These are phyloP conservation scores for Ustulina deusta DNA, from an alignment of 2,329 filamentous ascomycete genomes.

Conservation along the genomic window DNA sequence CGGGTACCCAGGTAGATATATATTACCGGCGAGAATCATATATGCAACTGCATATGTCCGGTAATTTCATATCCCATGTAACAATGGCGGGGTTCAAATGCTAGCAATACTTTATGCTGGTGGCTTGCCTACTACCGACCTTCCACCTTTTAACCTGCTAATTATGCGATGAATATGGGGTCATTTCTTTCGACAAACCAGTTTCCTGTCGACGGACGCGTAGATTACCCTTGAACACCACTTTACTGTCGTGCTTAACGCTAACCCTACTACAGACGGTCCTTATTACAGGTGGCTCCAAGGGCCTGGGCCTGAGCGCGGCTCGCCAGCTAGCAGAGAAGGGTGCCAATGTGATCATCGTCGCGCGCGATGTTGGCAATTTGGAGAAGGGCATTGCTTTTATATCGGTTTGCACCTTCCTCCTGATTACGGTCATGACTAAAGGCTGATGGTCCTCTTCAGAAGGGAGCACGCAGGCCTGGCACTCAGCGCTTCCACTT, in stretches of 20 bases:
- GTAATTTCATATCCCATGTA: no score
- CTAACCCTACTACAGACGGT: constrained; percentile 70
- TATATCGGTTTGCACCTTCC: constrained; percentile 58
- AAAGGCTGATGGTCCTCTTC: constrained; percentile 9
- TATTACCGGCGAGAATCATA: no score
- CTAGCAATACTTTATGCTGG: no score
- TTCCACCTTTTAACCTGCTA: no score
- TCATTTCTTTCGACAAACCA: constrained; percentile 58
- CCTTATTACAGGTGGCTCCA: constrained; percentile 76
- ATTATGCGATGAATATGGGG: constrained; percentile 34
- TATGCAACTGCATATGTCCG: no score
- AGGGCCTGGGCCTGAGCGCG: constrained; percentile 74
- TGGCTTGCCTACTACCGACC: no score
- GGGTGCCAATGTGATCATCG: constrained; percentile 76
- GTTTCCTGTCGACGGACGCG: constrained; percentile 72
- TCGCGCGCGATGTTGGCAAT: constrained; percentile 71
- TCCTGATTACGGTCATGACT: neutral
- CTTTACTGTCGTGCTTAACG: no score
- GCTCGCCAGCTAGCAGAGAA: constrained; percentile 71
- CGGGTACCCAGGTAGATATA: no score
- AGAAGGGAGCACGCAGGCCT: constrained; percentile 63
- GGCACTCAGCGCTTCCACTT: constrained; percentile 70
- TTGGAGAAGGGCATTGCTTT: constrained; percentile 68
- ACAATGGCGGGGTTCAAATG: no score
- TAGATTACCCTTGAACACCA: constrained; percentile 51